Base-by-base conservation (phyloP, 2,329 filamentous ascomycete species). In the Ceratocystis harringtonii region DNA sequence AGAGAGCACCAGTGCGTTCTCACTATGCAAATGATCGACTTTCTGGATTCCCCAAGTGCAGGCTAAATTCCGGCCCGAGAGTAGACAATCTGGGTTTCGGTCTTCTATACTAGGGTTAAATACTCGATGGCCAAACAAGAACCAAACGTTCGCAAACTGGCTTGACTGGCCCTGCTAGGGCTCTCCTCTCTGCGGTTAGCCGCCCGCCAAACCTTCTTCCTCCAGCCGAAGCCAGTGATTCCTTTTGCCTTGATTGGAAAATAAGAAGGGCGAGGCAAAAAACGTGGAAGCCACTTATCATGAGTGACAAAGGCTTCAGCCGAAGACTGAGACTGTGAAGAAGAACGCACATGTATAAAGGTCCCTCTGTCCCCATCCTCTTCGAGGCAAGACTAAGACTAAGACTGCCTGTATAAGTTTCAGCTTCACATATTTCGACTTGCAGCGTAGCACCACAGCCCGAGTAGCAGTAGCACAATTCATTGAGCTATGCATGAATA, bases 241-340 rank as follows among this genome's bases (percentile, higher is more conserved):
- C 52, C 52, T 57, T 57, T 19, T 57, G 4, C 3, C 52, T 17
- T 19, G 52, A 6, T 22, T 57, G n/a, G 52, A 22, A 30, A 57
- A 28, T 30, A 12, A 57, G 25, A 57, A 25, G 22, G 5, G 52
- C 10, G 22, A 57, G 25, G 36, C 36, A 57, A 57, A 50, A 57
- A 57, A 57, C 52, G 52, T 57, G 52, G 52, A 57, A 57, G 52
- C 52, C 52, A 30, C 52, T 57, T 50, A 17, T 48, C 22, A 57
- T 3, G 30, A 30, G 19, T 28, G 19, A 57, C 52, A 30, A 41
- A 30, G 52, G 22, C 52, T 30, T 30, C 22, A 30, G 25, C 22
- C 25, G 22, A 22, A 57, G 52, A 57, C 52, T 30, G 52, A 57
- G 52, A 12, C 22, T 57, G 10, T 4, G 19, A 19, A 12, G 19